Evolutionary conservation across 805 yeast species (phyloP), one percentile per base, ranked within the genome.

Genomic region (Yamadazyma philogaea): DNA sequence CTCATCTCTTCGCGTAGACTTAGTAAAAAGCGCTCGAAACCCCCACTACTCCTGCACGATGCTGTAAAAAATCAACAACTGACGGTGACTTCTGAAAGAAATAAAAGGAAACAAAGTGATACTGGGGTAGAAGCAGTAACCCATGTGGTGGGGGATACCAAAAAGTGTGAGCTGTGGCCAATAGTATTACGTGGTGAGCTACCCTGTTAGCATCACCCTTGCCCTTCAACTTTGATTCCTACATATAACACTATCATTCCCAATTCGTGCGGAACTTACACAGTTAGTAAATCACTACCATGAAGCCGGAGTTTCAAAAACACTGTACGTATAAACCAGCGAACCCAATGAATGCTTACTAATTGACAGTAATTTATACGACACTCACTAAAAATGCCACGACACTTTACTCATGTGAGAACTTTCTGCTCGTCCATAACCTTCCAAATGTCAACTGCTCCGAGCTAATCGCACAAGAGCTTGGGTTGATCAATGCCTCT

Each of bases 391-490:
- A 64, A 41, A 79, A 81, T 53, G 79, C 84, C 14, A 76, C 83
- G 5, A 78, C 84, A 0, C 62, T 79, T 11, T 81, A 75, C 56
- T 74, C 84, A 10, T 70, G 77, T 48, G 84, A 79, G 50, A 77
- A 77, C 53, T 57, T 61, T 34, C 64, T 62, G 18, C 56, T 79
- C 30, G 62, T 68, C 1, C 66, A 69, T 22, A 53, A 61, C n/a
- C 47, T 69, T 19, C 61, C 70, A 32, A 70, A 67, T 39, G 59
- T 78, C 37, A 78, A 77, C 49, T 72, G 81, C 43, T 66, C 76
- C 1, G 85, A 80, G 50, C 58, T 73, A 1, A 64, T 79, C 3
- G 70, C 81, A 12, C 75, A 72, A 48, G 82, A 79, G 40, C 57
- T 79, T 45, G 80, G 81, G 4, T 55, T 66, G 12, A 76, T 81